phyloP scores from a whole-genome alignment of 1,139 yeast genomes.

The Wickerhamiella infanticola region DNA sequence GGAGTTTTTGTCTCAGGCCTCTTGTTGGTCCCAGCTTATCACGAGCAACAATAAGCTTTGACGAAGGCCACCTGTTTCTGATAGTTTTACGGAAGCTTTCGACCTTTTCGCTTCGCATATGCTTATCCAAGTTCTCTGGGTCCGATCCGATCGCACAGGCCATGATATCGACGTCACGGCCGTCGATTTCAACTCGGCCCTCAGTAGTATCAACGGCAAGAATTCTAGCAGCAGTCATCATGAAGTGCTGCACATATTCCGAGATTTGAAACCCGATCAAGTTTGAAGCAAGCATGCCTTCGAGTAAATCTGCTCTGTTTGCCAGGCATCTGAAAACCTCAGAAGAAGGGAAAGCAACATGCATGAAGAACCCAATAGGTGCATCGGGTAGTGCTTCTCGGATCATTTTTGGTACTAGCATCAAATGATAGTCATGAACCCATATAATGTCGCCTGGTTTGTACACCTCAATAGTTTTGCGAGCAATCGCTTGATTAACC shows the following conservation, averaged over 20 bases:
- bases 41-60: conserved; percentile 63
- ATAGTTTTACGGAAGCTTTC: conserved; percentile 54
- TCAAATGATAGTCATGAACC: conserved; percentile 88
- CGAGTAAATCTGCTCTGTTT: conserved; percentile 57
- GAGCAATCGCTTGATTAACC: conserved; percentile 69
- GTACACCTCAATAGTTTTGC: conserved; percentile 50
- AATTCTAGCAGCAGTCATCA: conserved; percentile 77
- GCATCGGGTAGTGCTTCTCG: conserved; percentile 65
- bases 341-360: conserved; percentile 88
- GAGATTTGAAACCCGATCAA: conserved; percentile 79
- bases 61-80: conserved; percentile 59
- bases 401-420: conserved; percentile 75
- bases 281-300: conserved; percentile 83
- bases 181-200: conserved; percentile 56
- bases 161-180: conserved; percentile 49
- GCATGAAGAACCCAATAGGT: conserved; percentile 80
- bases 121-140: conserved; percentile 37
- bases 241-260: conserved; percentile 85
- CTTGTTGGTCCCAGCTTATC: conserved; percentile 80
- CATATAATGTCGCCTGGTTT: conserved; percentile 61
- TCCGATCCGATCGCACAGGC: conserved; percentile 82
- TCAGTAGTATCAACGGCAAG: conserved; percentile 68
- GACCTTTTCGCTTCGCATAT: conserved; percentile 35
- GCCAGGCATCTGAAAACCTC: conserved; percentile 94
- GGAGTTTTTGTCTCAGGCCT: conserved; percentile 74